Conservation (phyloP, 768 basidiomycete species). For the Termitomyces sp. region DNA sequence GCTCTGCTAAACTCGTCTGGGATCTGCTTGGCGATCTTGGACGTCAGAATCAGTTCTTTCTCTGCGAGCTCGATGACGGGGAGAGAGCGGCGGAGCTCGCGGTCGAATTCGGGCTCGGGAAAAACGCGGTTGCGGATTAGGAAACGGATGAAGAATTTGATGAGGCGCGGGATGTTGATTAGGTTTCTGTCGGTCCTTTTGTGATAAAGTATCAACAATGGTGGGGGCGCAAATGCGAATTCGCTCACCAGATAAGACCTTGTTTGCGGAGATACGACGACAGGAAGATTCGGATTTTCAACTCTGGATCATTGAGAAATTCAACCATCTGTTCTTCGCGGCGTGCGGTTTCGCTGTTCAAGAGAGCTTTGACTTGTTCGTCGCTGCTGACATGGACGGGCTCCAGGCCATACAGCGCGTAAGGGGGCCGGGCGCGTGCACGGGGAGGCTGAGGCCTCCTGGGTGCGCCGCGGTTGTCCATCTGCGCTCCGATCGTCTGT, state of each 20-base stretch:
- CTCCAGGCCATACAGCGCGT: constrained; percentile 27
- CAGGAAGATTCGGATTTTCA: constrained; percentile 55
- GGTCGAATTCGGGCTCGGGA: constrained; percentile 39
- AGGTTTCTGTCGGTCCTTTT: constrained; percentile 43
- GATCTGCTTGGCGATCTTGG: constrained; percentile 36
- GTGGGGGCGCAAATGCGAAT: too few species aligned
- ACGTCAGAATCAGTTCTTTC: constrained; percentile 46
- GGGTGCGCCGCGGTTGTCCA: constrained; percentile 1
- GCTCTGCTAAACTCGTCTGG: constrained; percentile 48
- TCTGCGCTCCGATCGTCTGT: constrained; percentile 10
- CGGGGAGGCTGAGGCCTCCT: constrained; percentile 19
- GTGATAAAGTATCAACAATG: too few species aligned
- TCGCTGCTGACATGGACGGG: constrained; percentile 27
- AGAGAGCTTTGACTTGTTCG: constrained; percentile 30
- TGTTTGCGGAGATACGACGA: constrained; percentile 63
- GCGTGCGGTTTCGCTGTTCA: constrained; percentile 27
- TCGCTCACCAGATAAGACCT: constrained; percentile 62
- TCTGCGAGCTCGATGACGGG: constrained; percentile 34
- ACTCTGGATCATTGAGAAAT: constrained; percentile 63
- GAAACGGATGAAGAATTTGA: constrained; percentile 57
- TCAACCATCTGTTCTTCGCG: constrained; percentile 38
- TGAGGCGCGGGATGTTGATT: constrained; percentile 42
- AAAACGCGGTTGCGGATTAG: constrained; percentile 52
- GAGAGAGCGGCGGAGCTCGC: constrained; percentile 40
- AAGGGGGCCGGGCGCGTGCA: constrained; percentile 29